Evolutionary conservation across 345 rosid genomes (phyloP), one percentile per base, ranked within the genome.

Genomic region (Syzygium grande): DNA sequence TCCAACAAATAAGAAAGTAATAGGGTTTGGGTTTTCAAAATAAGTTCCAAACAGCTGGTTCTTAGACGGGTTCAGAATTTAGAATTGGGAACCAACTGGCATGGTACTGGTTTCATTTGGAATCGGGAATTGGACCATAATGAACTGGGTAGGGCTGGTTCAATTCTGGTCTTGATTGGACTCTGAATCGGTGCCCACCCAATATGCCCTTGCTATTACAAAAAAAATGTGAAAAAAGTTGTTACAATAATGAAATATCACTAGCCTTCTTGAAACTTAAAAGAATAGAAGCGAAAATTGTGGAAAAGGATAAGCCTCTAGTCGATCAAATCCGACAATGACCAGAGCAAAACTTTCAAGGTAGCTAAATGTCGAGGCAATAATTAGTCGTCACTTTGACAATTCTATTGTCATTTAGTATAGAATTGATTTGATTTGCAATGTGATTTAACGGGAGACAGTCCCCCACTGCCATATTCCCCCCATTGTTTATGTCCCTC

Each of bases 161-260:
- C 2, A 0, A 4, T 34, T 12, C 13, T 34, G 3, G 3, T 6
- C 11, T 5, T 0, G 2, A 1, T 3, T 30, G 1, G 1, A 65
- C 1, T 16, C 0, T 30, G 2, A 2, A 16, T 3, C 0, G 11
- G 2, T 9, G 12, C 11, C 16, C 6, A 4, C 43, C 21, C 22
- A 6, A 19, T 17, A 17, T 19, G 21, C 1, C 46, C 7, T 73
- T 34, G 25, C 3, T 68, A 63, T 68, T 16, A 65, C 5, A 5
- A 4, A 15, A 27, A 27, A n/a, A 25, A 6, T 3, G 6, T 38
- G 23, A 17, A 73, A 73, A 22, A 38, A 73, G 7, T 10, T 0
- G 49, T 38, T 38, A 17, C 27, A 19, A 34, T 73, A 38, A 2
- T 5, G 7, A 73, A 38, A 73, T 21, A 38, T 73, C 43, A 30